Base-by-base conservation (phyloP, 768 basidiomycete species). In the Glaciozyma antarctica region DNA sequence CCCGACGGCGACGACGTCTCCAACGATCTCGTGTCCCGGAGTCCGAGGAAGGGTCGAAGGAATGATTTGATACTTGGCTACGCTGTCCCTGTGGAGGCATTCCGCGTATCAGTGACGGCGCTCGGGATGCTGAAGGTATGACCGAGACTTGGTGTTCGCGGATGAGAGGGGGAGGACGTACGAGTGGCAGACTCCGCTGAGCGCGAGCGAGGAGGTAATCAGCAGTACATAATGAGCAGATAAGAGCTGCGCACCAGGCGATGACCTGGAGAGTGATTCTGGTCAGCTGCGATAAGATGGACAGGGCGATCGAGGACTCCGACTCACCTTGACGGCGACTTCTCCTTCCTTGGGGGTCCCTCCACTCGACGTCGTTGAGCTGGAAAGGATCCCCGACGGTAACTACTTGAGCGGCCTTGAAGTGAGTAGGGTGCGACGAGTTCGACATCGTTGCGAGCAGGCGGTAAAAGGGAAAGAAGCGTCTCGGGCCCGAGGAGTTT, bases 21-120 rank as follows among this genome's bases (percentile, higher is more conserved):
- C 73, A 34, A 68, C 43, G 19, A 70, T 65, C 64, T 72, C 72
- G 62, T 73, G 71, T 17, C 66, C 66, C n/a, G 58, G 51, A 22
- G 44, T 13, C 2, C 62, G 62, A 1, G 69, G 69, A 10, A 67
- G 60, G 5, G 51, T 60, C 15, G 59, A 48, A 1, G 62, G 64
- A 34, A 66, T 61, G 38, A 26, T 34, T 51, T 63, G 62, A 2
- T 55, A 49, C 22, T 24, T 49, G 22, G 17, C 5, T 2, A 6
- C n/a, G 21, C 24, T 49, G 21, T 21, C 21, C 24, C 21, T 21
- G 22, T 21, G n/a, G n/a, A n/a, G n/a, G n/a, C n/a, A n/a, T n/a
- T n/a, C n/a, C n/a, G n/a, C n/a, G n/a, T n/a, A n/a, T n/a, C n/a
- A n/a, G n/a, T n/a, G n/a, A n/a, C n/a, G n/a, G 5, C n/a, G 21